Conservation (phyloP, 2,329 filamentous ascomycete genomes). For the Aspergillus ochraceoroseus region DNA sequence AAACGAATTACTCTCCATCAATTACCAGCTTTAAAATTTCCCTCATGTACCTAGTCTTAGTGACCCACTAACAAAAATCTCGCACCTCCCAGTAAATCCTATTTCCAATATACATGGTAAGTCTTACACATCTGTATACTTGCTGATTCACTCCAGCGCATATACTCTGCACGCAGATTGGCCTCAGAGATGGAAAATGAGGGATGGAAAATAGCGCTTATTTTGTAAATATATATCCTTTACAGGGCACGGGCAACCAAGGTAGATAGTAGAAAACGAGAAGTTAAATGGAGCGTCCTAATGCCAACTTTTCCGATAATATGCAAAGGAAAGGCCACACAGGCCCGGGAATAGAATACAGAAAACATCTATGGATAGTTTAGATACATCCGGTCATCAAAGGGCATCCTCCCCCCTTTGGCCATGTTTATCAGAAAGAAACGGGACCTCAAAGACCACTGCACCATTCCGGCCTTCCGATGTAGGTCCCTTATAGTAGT, state of each 20-base stretch:
- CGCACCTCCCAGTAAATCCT: slow-evolving; percentile 24
- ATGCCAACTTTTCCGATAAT: slow-evolving; percentile 11
- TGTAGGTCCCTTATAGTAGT: slow-evolving; percentile 31
- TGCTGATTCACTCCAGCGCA: too few relatives aligned
- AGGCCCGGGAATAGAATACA: slow-evolving; percentile 15
- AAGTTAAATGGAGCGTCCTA: not conserved
- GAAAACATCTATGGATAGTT: slow-evolving; percentile 5
- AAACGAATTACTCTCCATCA: too few relatives aligned
- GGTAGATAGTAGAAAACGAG: not conserved
- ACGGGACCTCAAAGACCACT: slow-evolving; percentile 78
- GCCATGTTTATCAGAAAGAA: slow-evolving; percentile 23
- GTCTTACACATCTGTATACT: too few relatives aligned
- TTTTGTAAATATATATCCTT: too few relatives aligned
- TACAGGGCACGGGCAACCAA: too few relatives aligned
- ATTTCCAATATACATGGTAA: too few relatives aligned
- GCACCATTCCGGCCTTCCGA: slow-evolving; percentile 67
- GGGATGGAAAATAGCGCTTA: too few relatives aligned
- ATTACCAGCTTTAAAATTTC: too few relatives aligned
- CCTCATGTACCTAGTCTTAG: too few relatives aligned
- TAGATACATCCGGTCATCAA: slow-evolving; percentile 9
- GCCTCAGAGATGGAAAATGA: too few relatives aligned
- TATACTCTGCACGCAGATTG: too few relatives aligned
- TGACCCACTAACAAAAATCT: slow-evolving; percentile 12
- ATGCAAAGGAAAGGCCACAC: slow-evolving; percentile 18
- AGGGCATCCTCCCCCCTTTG: slow-evolving; percentile 3